Base-by-base conservation (phyloP, 2,329 filamentous ascomycete species). In the Plectosphaerella sp. region DNA sequence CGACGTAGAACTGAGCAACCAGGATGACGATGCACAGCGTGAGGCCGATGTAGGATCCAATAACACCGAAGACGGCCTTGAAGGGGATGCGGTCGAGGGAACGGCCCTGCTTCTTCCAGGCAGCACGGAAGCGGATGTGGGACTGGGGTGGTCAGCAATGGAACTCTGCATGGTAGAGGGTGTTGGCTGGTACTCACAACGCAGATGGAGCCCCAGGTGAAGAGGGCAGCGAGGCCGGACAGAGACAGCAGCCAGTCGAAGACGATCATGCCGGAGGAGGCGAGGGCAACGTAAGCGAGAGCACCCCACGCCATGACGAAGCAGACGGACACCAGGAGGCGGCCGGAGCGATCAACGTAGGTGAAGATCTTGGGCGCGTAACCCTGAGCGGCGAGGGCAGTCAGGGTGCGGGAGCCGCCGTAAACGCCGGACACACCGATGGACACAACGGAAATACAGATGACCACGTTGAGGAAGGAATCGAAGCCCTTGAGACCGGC, bases 201-300 rank as follows among this genome's bases (percentile, higher is more conserved):
- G 63, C 82, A 86, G 60, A 88, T 84, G 45, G 78, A 82, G 20
- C 75, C 82, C 84, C 84, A 88, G 15, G 83, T 81, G 65, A 86
- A 87, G 45, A 87, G 74, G 22, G 81, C 76, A 12, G 79, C 77
- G 2, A 87, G 75, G 50, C 81, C 84, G 3, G 83, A 86, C 12
- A 87, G 71, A 6, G 84, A 80, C 24, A 82, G 76, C 2, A 88
- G 76, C 84, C 84, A 87, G 57, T 80, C 75, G 51, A 88, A 85
- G 12, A 86, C 77, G 0, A 70, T 65, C 5, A 67, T 63, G 45
- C 81, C 82, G 0, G 70, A 68, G 1, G 75, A 67, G 4, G 66
- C 68, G 1, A 75, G 63, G 53, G 72, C 73, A 36, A 81, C 59
- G 50, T 74, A 80, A 36, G 72, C 78, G 2, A 82, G 68, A 7